Evolutionary conservation across 805 yeast species (phyloP).

Genomic region (Diddensiella transvaalensis): DNA sequence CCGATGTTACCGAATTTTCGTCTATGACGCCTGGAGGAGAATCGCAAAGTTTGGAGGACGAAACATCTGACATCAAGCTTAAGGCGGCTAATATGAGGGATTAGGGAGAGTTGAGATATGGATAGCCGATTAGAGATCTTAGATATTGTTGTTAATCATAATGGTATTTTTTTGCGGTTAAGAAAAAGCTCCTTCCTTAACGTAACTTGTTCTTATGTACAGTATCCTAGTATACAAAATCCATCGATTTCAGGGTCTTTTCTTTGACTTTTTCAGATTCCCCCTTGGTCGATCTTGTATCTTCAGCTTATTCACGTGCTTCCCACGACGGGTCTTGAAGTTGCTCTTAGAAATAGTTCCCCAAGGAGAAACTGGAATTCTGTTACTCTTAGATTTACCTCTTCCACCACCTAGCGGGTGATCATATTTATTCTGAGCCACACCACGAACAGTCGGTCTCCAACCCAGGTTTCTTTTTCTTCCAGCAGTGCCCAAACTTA

Average conservation of each 20-base stretch:
- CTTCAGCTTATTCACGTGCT: conserved; percentile 76
- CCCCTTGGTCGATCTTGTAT: conserved; percentile 91
- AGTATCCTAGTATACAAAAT: neutral
- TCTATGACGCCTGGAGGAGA: neutral
- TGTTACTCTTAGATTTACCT: conserved; percentile 97
- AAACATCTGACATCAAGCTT: no score
- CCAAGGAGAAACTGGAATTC: conserved; percentile 93
- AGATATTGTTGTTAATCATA: no score
- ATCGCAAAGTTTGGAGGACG: no score
- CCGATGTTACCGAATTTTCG: neutral
- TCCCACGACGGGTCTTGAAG: conserved; percentile 90
- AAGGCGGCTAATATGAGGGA: no score
- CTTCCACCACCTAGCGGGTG: conserved; percentile 99
- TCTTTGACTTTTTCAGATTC: conserved; percentile 31
- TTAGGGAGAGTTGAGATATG: no score
- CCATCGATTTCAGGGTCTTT: conserved; percentile 16
- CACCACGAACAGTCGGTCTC: conserved; percentile 95
- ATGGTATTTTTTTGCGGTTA: no score
- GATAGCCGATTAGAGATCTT: no score
- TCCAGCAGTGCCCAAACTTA: conserved; percentile 94
- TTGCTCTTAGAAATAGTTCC: conserved; percentile 89
- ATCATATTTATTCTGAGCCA: conserved; percentile 95
- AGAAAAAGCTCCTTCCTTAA: no score
- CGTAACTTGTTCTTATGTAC: no score
- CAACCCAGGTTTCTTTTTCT: conserved; percentile 87